Percentiles rank a stretch among this genome's conserved stretches.
These are phyloP conservation scores for Tolypocladium tundrense DNA, from an alignment of 2,329 filamentous ascomycete genomes.

Conservation along the genomic window DNA sequence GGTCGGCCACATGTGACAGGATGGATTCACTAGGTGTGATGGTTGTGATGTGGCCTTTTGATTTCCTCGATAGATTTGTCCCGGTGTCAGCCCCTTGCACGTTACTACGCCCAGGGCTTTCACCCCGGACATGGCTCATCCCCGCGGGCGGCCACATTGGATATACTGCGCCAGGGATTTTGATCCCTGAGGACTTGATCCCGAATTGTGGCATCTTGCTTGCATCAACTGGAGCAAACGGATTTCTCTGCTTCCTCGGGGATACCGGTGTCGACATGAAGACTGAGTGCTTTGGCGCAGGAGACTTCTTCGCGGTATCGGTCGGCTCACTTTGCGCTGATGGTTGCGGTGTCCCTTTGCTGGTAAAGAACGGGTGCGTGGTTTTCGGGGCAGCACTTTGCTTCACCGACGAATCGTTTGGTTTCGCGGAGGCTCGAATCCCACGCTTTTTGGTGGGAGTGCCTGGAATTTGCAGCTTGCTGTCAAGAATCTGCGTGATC, in stretches of 20 bases:
- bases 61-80: conserved; percentile 27
- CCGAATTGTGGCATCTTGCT: conserved; percentile 30
- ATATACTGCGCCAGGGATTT: conserved; percentile 54
- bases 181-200: conserved; percentile 34
- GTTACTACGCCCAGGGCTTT: conserved; percentile 1
- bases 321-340: conserved; percentile 11
- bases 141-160: conserved; percentile 63
- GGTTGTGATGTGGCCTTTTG: conserved; percentile 36
- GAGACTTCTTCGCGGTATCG: conserved; percentile 11
- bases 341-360: conserved; percentile 19
- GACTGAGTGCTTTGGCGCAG: conserved; percentile 25
- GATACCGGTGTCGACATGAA: conserved; percentile 46
- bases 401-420: conserved; percentile 4
- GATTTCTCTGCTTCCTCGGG: conserved; percentile 28
- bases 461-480: conserved; percentile 15
- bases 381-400: conserved; percentile 14
- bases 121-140: conserved; percentile 52
- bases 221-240: conserved; percentile 16
- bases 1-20: conserved; percentile 18
- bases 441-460: conserved; percentile 9
- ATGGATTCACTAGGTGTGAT: conserved; percentile 33
- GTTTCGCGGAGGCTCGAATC: neutral
- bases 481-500: conserved; percentile 52
- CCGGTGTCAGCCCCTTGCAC: neutral
- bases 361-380: conserved; percentile 33